Evolutionary conservation across 2,329 filamentous ascomycete species (phyloP), one percentile per base, ranked within the genome.

Genomic region (Fusarium duplospermum): DNA sequence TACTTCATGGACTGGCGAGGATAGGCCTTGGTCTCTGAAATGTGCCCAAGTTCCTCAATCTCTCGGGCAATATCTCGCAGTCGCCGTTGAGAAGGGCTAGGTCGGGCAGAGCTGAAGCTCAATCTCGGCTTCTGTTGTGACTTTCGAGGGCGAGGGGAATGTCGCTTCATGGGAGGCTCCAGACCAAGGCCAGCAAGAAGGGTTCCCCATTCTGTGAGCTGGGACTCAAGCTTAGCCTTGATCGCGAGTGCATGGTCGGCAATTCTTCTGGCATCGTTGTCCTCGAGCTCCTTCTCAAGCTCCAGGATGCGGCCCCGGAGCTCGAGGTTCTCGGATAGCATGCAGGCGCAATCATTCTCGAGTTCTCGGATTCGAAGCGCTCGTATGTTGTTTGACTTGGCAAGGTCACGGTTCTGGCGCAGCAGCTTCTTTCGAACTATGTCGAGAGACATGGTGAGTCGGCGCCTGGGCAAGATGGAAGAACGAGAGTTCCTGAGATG

Each of bases 341-440:
- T 88, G 58, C 91, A 90, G 45, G 92, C 91, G 71, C 90, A 91
- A 82, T 97, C 93, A 79, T 91, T 90, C 79, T 96, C 93, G 67
- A 96, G 88, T 72, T 87, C 90, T 69, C 93, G 91, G 77, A 96
- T 95, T 74, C 92, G 92, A 35, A 94, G 87, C 35, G 93, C 93
- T 81, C 95, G 93, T 60, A 89, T 88, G 27, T 93, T 94, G 83
- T 97, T 96, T 77, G 89, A 90, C 80, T 92, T 91, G 72, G 93
- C 93, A 73, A 96, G 92, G 79, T 96, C 94, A 83, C 93, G 90
- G 81, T 97, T 97, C 81, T 96, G 94, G 64, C 94, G 90, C 78
- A 95, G 86, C 80, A 95, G 94, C 80, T 93, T 92, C 79, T 92
- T 90, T 81, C 94, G 93, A 69, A 96, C 93, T 95, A 77, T 13